These are phyloP conservation scores for Sugiyamaella neomexicana DNA, from an alignment of 1,139 yeast genomes.

Conservation along the genomic window DNA sequence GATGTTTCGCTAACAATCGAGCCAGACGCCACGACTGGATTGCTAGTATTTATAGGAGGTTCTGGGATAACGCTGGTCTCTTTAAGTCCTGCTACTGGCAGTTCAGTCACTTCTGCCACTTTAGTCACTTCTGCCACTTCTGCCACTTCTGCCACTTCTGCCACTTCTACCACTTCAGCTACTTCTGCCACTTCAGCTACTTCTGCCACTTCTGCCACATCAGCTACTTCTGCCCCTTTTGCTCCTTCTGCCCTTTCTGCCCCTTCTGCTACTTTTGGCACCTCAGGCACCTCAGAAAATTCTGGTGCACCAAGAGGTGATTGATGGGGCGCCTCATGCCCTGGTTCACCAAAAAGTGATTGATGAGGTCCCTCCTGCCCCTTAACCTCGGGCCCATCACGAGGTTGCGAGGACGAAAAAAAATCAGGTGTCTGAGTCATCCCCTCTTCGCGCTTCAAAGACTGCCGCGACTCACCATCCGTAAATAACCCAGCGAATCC, in stretches of 20 bases:
- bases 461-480: conserved; percentile 4
- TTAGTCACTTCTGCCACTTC: too few relatives aligned
- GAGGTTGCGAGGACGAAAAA: neutral
- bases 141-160: neutral
- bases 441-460: neutral
- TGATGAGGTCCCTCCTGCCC: conserved; percentile 8
- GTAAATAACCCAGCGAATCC: conserved; percentile 36
- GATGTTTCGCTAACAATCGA: neutral
- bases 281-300: too few relatives aligned
- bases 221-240: too few relatives aligned
- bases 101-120: too few relatives aligned
- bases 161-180: neutral
- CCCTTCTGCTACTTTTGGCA: too few relatives aligned
- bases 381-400: neutral
- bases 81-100: too few relatives aligned
- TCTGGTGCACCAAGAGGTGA: too few relatives aligned
- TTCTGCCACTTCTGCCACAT: neutral
- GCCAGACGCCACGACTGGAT: neutral
- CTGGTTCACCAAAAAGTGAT: too few relatives aligned
- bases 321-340: too few relatives aligned
- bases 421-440: conserved; percentile 3
- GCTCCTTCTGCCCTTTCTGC: too few relatives aligned
- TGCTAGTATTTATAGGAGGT: neutral
- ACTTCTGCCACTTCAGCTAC: neutral
- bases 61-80: too few relatives aligned